Evolutionary conservation across 345 rosid species (phyloP).

Genomic region (Excoecaria cochinchinensis): DNA sequence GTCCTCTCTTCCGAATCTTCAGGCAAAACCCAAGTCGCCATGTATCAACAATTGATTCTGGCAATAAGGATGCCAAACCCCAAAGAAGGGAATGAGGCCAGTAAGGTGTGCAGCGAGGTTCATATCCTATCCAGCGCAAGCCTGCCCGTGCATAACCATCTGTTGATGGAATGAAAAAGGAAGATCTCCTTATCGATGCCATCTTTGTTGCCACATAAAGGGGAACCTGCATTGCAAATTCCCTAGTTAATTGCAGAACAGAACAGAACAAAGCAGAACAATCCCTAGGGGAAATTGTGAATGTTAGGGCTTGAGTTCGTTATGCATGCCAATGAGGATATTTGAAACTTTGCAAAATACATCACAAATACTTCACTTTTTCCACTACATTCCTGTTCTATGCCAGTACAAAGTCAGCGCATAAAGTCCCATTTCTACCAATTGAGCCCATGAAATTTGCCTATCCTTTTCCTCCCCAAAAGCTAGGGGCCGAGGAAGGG

Average conservation of each 20-base stretch:
- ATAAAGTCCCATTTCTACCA: too few species aligned
- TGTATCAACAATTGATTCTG: constrained; percentile 50
- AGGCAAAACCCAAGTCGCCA: constrained; percentile 51
- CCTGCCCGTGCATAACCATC: constrained; percentile 68
- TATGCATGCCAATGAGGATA: background rate
- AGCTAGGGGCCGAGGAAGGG: background rate
- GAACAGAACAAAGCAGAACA: background rate
- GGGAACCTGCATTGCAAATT: constrained; percentile 52
- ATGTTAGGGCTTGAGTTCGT: background rate
- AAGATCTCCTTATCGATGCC: constrained; percentile 68
- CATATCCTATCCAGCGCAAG: constrained; percentile 63
- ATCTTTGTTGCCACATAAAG: constrained; percentile 83
- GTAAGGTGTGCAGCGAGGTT: constrained; percentile 72
- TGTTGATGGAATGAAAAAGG: constrained; percentile 70
- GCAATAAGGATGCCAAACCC: constrained; percentile 44
- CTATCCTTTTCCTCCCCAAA: background rate
- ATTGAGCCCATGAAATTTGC: too few species aligned
- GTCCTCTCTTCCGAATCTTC: constrained; percentile 59
- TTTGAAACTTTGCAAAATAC: too few species aligned
- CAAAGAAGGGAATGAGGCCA: constrained; percentile 79
- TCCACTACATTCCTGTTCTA: too few species aligned
- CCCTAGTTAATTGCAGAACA: background rate
- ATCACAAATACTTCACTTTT: too few species aligned
- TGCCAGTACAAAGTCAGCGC: too few species aligned
- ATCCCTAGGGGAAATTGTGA: background rate